Percentiles rank a stretch among this genome's conserved stretches.
Evolutionary conservation across 257 asterid species (phyloP).

Genomic region (Solanum peruvianum): DNA sequence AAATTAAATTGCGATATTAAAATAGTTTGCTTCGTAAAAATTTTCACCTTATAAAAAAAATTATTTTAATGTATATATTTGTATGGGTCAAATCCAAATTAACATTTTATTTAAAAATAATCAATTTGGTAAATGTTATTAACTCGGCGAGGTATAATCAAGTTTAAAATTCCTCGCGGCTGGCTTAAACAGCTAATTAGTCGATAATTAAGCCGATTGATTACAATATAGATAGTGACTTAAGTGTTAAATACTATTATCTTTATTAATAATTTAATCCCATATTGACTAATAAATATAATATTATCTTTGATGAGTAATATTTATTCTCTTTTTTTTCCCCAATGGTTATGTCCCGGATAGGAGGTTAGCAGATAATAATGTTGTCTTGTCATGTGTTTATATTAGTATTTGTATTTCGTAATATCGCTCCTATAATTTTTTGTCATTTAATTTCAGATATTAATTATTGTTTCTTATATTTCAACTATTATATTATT

Average conservation of each 20-base stretch:
- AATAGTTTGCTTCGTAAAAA: not conserved
- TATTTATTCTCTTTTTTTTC: not conserved
- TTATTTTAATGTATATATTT: not conserved
- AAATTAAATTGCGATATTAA: not conserved
- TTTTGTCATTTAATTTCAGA: fast-evolving
- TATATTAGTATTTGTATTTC: not conserved
- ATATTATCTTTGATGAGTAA: not conserved
- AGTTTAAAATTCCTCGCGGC: not conserved
- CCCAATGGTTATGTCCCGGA: not conserved
- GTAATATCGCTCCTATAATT: not conserved
- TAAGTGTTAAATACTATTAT: not conserved
- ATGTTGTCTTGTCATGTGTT: not conserved
- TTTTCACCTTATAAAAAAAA: not conserved
- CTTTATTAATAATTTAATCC: not conserved
- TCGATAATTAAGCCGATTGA: not conserved
- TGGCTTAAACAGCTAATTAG: not conserved
- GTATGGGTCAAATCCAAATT: too few species aligned
- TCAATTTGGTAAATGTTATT: not conserved
- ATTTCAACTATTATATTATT: too few species aligned
- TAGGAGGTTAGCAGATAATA: not conserved
- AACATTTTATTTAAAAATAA: too few species aligned
- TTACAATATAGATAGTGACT: not conserved
- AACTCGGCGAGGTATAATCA: not conserved
- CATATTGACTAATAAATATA: not conserved
- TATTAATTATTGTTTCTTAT: too few species aligned